These are phyloP conservation scores for Quercus agrifolia DNA, from an alignment of 306 rosid genomes.

Conservation along the genomic window DNA sequence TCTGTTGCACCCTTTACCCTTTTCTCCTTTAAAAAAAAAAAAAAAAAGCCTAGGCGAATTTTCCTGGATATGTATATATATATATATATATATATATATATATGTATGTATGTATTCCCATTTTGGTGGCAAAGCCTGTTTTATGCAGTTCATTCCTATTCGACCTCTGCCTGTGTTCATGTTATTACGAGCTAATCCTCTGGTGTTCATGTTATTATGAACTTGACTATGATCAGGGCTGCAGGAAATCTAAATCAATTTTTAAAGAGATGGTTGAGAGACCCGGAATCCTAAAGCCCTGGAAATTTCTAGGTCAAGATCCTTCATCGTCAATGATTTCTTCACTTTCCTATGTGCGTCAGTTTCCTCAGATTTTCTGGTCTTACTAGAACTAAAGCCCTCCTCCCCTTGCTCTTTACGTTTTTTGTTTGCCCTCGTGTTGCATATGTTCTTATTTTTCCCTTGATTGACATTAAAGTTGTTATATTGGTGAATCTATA, in stretches of 20 bases:
- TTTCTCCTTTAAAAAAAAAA: not conserved
- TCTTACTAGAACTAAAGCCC: not conserved
- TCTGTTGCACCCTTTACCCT: not conserved
- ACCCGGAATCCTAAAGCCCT: slow-evolving; percentile 40
- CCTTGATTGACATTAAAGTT: not conserved
- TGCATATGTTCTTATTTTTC: not conserved
- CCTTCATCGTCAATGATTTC: slow-evolving; percentile 36
- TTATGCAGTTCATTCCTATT: not conserved
- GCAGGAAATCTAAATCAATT: slow-evolving; percentile 37
- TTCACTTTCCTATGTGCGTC: not conserved
- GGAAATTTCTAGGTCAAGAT: slow-evolving; percentile 43
- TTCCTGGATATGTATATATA: not conserved
- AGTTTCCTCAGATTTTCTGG: not conserved
- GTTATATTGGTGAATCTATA: not conserved
- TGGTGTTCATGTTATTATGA: slow-evolving; percentile 27
- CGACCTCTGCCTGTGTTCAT: slow-evolving; percentile 2
- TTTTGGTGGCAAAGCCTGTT: no score
- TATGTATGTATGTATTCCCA: no score
- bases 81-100: no score
- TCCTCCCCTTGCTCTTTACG: not conserved
- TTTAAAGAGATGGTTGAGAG: slow-evolving; percentile 57
- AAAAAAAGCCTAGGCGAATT: not conserved
- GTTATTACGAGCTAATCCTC: slow-evolving; percentile 8
- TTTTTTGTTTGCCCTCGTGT: not conserved
- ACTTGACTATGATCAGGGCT: slow-evolving; percentile 51